These are phyloP conservation scores for Phytophthora pisi DNA, from an alignment of 352 stramenopile genomes.

Conservation along the genomic window DNA sequence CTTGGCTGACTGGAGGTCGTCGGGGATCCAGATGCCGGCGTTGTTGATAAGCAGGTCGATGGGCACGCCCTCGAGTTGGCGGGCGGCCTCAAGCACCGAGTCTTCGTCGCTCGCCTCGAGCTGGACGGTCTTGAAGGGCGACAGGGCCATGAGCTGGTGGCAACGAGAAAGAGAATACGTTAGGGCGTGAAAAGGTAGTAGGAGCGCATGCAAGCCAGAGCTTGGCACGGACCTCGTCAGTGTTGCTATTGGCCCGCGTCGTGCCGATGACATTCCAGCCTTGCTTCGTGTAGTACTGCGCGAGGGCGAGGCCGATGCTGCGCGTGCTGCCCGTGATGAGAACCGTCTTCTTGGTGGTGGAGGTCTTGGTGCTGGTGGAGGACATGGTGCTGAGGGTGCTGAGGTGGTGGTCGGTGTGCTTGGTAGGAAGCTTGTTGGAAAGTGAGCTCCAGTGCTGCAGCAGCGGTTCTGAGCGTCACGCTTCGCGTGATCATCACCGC, in stretches of 20 bases:
- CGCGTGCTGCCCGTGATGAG: slow-evolving; percentile 53
- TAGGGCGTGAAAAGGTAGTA: neutral
- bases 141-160: slow-evolving; percentile 28
- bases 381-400: slow-evolving; percentile 6
- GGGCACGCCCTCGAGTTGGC: slow-evolving; percentile 43
- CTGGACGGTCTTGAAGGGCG: slow-evolving; percentile 44
- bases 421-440: slow-evolving; percentile 13
- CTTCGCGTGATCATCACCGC: neutral
- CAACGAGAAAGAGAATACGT: neutral
- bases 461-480: neutral
- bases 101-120: slow-evolving; percentile 52
- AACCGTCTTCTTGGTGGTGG: slow-evolving; percentile 40
- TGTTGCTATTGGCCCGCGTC: slow-evolving; percentile 36
- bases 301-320: slow-evolving; percentile 44
- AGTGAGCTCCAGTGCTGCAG: slow-evolving; percentile 8
- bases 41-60: slow-evolving; percentile 74
- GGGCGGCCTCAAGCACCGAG: slow-evolving; percentile 45
- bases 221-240: slow-evolving; percentile 28
- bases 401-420: neutral
- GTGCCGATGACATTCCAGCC: slow-evolving; percentile 54
- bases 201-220: neutral
- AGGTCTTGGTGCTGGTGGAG: too few relatives aligned
- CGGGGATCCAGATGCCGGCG: slow-evolving; percentile 40
- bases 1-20: slow-evolving; percentile 33
- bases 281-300: slow-evolving; percentile 42